A percentile compares a stretch with the other conserved stretches of the same genome.
These are phyloP conservation scores for Colletotrichum truncatum DNA, from an alignment of 2,329 filamentous ascomycete genomes.

Conservation along the genomic window DNA sequence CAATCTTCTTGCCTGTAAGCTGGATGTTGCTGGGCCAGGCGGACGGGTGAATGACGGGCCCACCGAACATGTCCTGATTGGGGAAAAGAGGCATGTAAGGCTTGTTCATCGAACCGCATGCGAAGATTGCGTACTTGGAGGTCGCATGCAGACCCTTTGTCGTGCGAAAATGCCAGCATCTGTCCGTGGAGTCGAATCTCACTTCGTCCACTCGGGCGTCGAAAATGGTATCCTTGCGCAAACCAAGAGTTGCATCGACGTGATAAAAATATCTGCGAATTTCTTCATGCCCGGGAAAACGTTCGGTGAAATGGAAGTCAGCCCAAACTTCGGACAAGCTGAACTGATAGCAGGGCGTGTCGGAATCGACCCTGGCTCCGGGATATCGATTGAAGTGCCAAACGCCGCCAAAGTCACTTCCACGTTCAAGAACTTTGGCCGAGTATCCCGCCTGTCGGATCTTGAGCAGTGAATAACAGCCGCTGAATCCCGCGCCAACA, in stretches of 20 bases:
- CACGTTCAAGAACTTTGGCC: slow-evolving; percentile 47
- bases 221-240: slow-evolving; percentile 55
- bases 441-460: slow-evolving; percentile 45
- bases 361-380: slow-evolving; percentile 49
- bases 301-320: slow-evolving; percentile 53
- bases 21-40: slow-evolving; percentile 33
- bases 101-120: slow-evolving; percentile 56
- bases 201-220: slow-evolving; percentile 51
- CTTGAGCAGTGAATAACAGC: slow-evolving; percentile 40
- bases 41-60: slow-evolving; percentile 39
- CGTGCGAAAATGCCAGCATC: slow-evolving; percentile 54
- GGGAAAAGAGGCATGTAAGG: slow-evolving; percentile 44
- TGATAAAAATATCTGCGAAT: slow-evolving; percentile 55
- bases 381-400: slow-evolving; percentile 42
- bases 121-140: slow-evolving; percentile 53
- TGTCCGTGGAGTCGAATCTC: slow-evolving; percentile 44
- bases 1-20: slow-evolving; percentile 1
- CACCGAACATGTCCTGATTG: slow-evolving; percentile 43
- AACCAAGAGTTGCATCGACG: slow-evolving; percentile 50
- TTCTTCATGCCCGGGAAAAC: slow-evolving; percentile 48
- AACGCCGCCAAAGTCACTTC: slow-evolving; percentile 15
- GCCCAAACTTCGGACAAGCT: slow-evolving; percentile 47
- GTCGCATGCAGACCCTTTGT: slow-evolving; percentile 47
- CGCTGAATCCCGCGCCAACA: slow-evolving; percentile 36
- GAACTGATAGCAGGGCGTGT: slow-evolving; percentile 45